phyloP scores from a whole-genome alignment of 208 protist species.

The Plasmodiophora brassicae region DNA sequence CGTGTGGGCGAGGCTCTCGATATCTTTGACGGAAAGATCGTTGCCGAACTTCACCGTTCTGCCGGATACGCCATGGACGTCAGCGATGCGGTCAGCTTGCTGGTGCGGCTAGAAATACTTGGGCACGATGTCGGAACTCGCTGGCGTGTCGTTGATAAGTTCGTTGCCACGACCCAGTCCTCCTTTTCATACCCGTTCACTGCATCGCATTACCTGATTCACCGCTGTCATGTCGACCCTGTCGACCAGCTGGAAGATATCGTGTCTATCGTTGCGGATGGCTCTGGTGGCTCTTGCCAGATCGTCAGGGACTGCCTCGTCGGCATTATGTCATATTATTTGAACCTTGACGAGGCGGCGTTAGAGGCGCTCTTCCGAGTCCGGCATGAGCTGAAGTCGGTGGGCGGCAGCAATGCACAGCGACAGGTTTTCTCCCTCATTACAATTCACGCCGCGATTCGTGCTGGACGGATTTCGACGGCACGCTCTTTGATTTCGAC shows the following conservation, averaged over 20 bases:
- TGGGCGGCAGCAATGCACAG: conserved; percentile 11
- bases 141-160: background rate
- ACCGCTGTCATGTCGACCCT: background rate
- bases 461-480: too few relatives aligned
- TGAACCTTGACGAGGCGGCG: background rate
- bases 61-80: background rate
- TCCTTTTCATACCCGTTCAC: conserved; percentile 19
- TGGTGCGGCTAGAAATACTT: background rate
- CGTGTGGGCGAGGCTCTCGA: background rate
- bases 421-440: background rate
- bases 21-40: background rate
- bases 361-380: background rate
- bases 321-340: background rate
- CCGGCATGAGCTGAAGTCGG: background rate
- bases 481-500: too few relatives aligned
- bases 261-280: background rate
- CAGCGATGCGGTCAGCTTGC: background rate
- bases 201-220: background rate
- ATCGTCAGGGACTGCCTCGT: background rate
- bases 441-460: background rate
- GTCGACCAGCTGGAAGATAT: background rate
- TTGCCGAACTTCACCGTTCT: background rate
- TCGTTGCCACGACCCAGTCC: background rate
- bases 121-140: background rate
- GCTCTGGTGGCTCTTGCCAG: background rate